Percentiles rank a stretch among this genome's conserved stretches.
These are phyloP conservation scores for Trichoderma polysporum DNA, from an alignment of 2,329 filamentous ascomycete genomes.

Conservation along the genomic window DNA sequence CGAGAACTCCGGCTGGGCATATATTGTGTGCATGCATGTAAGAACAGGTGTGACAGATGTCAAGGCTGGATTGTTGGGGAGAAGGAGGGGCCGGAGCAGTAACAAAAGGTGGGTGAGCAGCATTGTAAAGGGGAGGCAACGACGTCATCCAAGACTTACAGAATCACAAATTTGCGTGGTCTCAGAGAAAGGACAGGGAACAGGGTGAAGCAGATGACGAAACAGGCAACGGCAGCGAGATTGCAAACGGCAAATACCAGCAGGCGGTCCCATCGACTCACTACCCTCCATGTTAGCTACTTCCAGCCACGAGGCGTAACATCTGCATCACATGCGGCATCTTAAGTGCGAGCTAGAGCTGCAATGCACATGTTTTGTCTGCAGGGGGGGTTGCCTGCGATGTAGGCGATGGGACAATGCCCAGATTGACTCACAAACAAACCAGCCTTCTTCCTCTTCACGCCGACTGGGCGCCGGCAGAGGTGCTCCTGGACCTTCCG, in stretches of 20 bases:
- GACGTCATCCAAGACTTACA: slow-evolving; percentile 66
- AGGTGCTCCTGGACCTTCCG: slow-evolving; percentile 78
- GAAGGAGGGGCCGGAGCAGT: slow-evolving; percentile 1
- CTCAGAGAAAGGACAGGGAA: slow-evolving; percentile 78
- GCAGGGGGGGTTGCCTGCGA: slow-evolving; percentile 41
- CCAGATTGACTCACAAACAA: slow-evolving; percentile 73
- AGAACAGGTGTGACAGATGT: slow-evolving; percentile 10
- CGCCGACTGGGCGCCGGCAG: slow-evolving; percentile 79
- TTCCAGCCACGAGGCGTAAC: slow-evolving; percentile 26
- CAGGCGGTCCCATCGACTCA: slow-evolving; percentile 95
- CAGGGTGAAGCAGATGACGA: slow-evolving; percentile 87
- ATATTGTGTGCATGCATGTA: slow-evolving; percentile 16
- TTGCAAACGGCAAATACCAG: slow-evolving; percentile 92
- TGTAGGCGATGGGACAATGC: slow-evolving; percentile 26
- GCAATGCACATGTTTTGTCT: slow-evolving; percentile 46
- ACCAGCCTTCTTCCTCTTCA: slow-evolving; percentile 94
- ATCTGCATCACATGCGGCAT: slow-evolving; percentile 42
- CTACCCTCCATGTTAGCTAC: slow-evolving; percentile 53
- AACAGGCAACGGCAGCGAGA: slow-evolving; percentile 83
- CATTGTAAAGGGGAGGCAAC: slow-evolving; percentile 20
- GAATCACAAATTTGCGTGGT: slow-evolving; percentile 91
- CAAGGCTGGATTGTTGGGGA: slow-evolving; percentile 7
- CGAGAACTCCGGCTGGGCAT: slow-evolving; percentile 14
- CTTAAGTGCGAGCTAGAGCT: slow-evolving; percentile 35
- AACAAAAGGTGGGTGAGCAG: slow-evolving; percentile 4